Evolutionary conservation across 78 protist species (phyloP), one percentile per base, ranked within the genome.

Genomic region (Carpediemonas membranifera): DNA sequence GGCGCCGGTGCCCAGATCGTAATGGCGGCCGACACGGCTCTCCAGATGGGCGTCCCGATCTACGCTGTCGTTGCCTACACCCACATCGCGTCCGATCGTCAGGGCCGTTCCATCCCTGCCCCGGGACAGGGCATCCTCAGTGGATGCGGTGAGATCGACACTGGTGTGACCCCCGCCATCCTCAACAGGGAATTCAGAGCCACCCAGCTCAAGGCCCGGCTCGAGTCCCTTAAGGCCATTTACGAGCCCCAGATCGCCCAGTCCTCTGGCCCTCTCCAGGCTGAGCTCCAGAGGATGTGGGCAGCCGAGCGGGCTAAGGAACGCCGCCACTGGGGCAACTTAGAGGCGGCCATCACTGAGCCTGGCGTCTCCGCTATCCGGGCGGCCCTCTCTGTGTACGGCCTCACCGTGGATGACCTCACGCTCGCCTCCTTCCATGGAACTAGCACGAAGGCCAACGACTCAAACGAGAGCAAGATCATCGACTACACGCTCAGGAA

Each of bases 41-140:
- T 80, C 67, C 50, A 60, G 37, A 74, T 80, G 81, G 85, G 86
- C 3, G 55, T 75, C 24, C 86, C 86, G 25, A 71, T 81, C 28
- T 71, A 81, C 50, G 86, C 70, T 14, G 66, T 81, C 36, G 65
- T 81, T 28, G 86, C 75, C 11, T 69, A 28, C 34, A 67, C 78
- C 24, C 56, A n/a, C 81, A 81, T 81, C 7, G 86, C 86, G 53
- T 76, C 81, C 25, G 86, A 81, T 67, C 69, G 71, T 52, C 77
- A 81, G 54, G 86, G 86, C 63, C 63, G 86, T n/a, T 52, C 69
- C 11, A 64, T 81, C 28, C 86, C 86, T 30, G 86, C 86, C 15
- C 86, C 86, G 3, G 85, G 85, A 0, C 68, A 67, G 36, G 85
- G 85, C 16, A 65, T 65, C 69, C 21, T 65, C 35, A 65, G n/a